Evolutionary conservation across 805 yeast species (phyloP).

Genomic region (Saccharomycopsis sp.): DNA sequence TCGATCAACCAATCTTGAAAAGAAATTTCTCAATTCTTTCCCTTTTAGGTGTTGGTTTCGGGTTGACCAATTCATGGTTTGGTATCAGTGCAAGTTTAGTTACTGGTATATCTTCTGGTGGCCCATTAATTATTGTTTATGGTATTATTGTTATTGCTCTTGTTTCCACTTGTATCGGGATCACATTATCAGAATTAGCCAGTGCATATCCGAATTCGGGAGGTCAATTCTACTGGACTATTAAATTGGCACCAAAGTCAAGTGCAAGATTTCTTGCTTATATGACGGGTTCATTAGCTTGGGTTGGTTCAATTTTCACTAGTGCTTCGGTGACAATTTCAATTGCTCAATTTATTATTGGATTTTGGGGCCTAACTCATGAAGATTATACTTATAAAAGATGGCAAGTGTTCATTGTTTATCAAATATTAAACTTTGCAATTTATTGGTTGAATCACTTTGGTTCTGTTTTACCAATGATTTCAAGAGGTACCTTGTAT

Average conservation of each 20-base stretch:
- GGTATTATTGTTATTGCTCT: constrained; percentile 47
- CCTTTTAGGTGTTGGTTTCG: constrained; percentile 52
- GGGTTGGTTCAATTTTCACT: constrained; percentile 57
- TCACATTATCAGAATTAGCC: constrained; percentile 46
- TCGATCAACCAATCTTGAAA: constrained; percentile 26
- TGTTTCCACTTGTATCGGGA: constrained; percentile 41
- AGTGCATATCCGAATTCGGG: constrained; percentile 51
- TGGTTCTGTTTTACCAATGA: constrained; percentile 44
- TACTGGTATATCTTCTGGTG: constrained; percentile 51
- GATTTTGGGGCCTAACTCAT: constrained; percentile 34
- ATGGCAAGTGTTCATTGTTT: constrained; percentile 51
- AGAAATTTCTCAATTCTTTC: constrained; percentile 40
- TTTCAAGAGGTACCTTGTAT: constrained; percentile 45
- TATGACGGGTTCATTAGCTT: constrained; percentile 55
- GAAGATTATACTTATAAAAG: constrained; percentile 33
- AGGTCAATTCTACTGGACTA: constrained; percentile 56
- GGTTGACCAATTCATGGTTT: constrained; percentile 55
- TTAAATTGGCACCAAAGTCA: constrained; percentile 43
- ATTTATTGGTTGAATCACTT: constrained; percentile 43
- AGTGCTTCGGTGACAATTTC: constrained; percentile 53
- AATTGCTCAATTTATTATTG: constrained; percentile 44
- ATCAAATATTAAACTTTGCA: constrained; percentile 37
- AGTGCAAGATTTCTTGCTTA: constrained; percentile 41
- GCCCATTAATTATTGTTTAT: constrained; percentile 50
- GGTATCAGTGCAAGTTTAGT: constrained; percentile 51